phyloP scores from a whole-genome alignment of 2,329 filamentous ascomycete species.

The Cercospora citrullina region DNA sequence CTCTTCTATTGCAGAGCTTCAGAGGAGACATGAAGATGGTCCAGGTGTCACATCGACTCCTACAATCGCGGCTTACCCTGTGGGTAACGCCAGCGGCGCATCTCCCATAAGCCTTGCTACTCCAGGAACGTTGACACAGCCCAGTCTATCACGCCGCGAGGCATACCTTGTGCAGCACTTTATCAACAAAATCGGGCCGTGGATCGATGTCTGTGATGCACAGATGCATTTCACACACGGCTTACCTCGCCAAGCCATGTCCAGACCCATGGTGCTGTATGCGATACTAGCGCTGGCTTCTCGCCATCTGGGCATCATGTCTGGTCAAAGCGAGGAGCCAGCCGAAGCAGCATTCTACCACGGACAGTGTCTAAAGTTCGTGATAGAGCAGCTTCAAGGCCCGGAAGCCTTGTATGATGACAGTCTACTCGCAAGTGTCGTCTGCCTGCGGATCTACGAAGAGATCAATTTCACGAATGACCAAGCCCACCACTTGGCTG shows the following conservation, averaged over 20 bases:
- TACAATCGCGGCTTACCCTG: constrained; percentile 9
- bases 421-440: constrained; percentile 38
- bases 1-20: constrained; percentile 26
- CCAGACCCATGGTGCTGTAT: constrained; percentile 38
- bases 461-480: constrained; percentile 39
- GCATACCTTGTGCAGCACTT: constrained; percentile 33
- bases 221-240: constrained; percentile 38
- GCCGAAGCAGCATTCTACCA: constrained; percentile 40
- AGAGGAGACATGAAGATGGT: constrained; percentile 23
- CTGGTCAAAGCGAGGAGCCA: constrained; percentile 25
- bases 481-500: constrained; percentile 42
- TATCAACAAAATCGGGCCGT: constrained; percentile 39
- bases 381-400: constrained; percentile 39
- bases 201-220: constrained; percentile 41
- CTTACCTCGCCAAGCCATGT: constrained; percentile 36
- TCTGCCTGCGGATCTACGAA: constrained; percentile 41
- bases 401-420: constrained; percentile 33
- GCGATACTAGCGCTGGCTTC: constrained; percentile 41
- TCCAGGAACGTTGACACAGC: constrained; percentile 5
- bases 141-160: constrained; percentile 24
- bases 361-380: constrained; percentile 38
- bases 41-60: constrained; percentile 6
- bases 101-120: constrained; percentile 12
- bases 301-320: constrained; percentile 37
- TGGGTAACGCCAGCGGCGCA: constrained; percentile 13